Evolutionary conservation across 2,329 filamentous ascomycete species (phyloP).

Genomic region (Calonectria montana): DNA sequence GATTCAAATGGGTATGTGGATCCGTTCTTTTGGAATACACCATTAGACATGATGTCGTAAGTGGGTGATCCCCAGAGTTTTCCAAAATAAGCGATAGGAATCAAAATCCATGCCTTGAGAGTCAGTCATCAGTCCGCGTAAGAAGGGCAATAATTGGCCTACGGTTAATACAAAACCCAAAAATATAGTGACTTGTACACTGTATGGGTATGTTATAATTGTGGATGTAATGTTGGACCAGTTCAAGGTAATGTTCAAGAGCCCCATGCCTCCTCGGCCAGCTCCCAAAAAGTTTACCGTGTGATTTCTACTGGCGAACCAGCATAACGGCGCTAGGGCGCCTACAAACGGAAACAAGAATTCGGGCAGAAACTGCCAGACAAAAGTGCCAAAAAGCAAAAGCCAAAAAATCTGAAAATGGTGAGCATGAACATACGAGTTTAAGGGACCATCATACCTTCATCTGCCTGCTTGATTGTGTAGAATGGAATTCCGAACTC

Average conservation of each 20-base stretch:
- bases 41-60: constrained; percentile 68
- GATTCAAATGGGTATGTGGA: constrained; percentile 7
- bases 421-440: constrained; percentile 64
- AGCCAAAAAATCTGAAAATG: constrained; percentile 64
- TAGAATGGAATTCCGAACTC: neutral
- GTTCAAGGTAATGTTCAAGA: constrained; percentile 69
- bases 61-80: constrained; percentile 61
- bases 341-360: constrained; percentile 69
- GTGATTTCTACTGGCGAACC: constrained; percentile 69
- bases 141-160: neutral
- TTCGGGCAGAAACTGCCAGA: constrained; percentile 72
- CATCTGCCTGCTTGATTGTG: constrained; percentile 62
- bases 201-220: constrained; percentile 66
- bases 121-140: neutral
- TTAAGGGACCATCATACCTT: constrained; percentile 56
- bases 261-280: constrained; percentile 71
- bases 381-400: constrained; percentile 61
- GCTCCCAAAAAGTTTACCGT: constrained; percentile 70
- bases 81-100: constrained; percentile 70
- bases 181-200: constrained; percentile 68
- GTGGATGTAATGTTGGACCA: constrained; percentile 69
- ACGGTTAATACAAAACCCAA: constrained; percentile 61
- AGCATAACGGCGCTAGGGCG: constrained; percentile 71
- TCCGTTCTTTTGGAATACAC: constrained; percentile 51
- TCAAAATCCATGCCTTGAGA: constrained; percentile 63